These are phyloP conservation scores for Xylariales sp. DNA, from an alignment of 2,329 filamentous ascomycete species.

Conservation along the genomic window DNA sequence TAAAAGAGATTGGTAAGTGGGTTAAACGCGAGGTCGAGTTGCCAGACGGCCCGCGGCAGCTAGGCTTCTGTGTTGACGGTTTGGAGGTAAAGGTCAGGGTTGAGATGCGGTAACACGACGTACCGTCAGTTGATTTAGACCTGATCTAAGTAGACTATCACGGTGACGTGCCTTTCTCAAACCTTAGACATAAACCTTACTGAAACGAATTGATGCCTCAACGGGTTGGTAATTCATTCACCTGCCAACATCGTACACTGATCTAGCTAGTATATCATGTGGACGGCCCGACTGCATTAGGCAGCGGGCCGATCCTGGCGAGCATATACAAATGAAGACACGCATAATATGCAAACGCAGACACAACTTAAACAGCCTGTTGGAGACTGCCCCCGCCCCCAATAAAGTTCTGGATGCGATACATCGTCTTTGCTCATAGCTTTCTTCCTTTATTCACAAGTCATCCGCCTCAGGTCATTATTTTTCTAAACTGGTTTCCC, in stretches of 20 bases:
- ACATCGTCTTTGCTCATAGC: neutral
- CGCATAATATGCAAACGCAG: conserved; percentile 1
- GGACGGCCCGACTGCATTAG: conserved; percentile 7
- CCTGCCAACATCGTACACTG: no score
- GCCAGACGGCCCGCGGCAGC: conserved; percentile 79
- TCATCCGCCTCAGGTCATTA: neutral
- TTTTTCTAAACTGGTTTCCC: no score
- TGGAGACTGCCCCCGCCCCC: neutral
- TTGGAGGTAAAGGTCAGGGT: conserved; percentile 77
- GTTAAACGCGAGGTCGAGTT: conserved; percentile 84
- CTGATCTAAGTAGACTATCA: neutral
- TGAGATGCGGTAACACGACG: conserved; percentile 59
- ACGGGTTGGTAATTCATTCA: no score
- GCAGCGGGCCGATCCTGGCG: neutral
- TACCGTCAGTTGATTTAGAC: neutral
- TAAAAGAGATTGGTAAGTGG: conserved; percentile 66
- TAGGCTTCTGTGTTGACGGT: conserved; percentile 86
- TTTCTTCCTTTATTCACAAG: conserved; percentile 4
- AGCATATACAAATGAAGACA: neutral
- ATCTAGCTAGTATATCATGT: neutral
- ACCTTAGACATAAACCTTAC: neutral
- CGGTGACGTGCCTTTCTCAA: neutral
- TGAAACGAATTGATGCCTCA: neutral
- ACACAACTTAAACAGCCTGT: neutral
- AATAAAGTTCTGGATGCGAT: neutral